These are phyloP conservation scores for Chlamydomonas incerta DNA, from an alignment of 139 green algal species.

Conservation along the genomic window DNA sequence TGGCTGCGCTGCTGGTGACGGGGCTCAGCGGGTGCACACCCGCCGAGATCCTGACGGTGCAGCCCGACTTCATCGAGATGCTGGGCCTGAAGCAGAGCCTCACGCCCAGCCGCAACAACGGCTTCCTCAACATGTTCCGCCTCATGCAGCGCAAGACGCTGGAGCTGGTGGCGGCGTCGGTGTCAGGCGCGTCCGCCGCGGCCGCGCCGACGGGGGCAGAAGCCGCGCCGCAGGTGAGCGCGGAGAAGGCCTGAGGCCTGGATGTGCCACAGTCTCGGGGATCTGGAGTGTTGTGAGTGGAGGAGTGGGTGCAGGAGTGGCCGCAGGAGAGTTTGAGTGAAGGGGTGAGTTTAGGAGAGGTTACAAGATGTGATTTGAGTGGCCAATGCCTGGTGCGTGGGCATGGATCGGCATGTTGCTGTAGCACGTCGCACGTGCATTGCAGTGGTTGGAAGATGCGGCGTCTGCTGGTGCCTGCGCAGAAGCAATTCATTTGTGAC, in stretches of 20 bases:
- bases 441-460: too few relatives aligned
- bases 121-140: constrained; percentile 97
- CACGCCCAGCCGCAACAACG: constrained; percentile 97
- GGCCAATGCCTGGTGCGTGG: too few relatives aligned
- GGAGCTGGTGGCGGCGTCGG: constrained; percentile 17
- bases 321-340: too few relatives aligned
- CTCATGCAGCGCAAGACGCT: constrained; percentile 78
- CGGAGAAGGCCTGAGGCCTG: neutral
- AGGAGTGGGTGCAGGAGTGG: too few relatives aligned
- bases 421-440: too few relatives aligned
- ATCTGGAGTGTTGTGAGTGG: too few relatives aligned
- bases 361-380: too few relatives aligned
- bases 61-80: constrained; percentile 89
- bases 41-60: constrained; percentile 70
- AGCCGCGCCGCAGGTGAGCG: neutral
- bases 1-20: constrained; percentile 92
- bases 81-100: constrained; percentile 96
- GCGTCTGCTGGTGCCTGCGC: too few relatives aligned
- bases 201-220: neutral
- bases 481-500: too few relatives aligned
- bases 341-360: too few relatives aligned
- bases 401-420: too few relatives aligned
- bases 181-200: neutral
- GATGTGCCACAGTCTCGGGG: too few relatives aligned
- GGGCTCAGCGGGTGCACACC: constrained; percentile 89